Conservation (phyloP, 1,284 basidiomycete species). For the Ustilago xerochloae region DNA sequence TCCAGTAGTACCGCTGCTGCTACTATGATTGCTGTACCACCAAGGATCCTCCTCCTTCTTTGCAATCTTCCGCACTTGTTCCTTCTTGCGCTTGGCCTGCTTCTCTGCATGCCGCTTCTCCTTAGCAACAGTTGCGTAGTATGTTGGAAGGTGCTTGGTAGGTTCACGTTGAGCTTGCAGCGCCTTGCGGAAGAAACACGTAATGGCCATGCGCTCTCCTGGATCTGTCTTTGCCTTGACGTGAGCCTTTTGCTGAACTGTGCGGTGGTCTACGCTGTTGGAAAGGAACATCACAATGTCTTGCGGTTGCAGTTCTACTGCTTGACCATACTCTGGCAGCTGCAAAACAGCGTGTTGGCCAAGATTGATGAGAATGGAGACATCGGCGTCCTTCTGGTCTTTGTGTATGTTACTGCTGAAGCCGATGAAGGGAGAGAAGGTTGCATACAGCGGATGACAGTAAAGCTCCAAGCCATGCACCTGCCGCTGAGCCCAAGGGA, state of each 20-base stretch:
- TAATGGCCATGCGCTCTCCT: no score
- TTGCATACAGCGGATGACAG: constrained; percentile 2
- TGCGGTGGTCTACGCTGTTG: background rate
- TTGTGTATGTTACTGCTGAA: background rate
- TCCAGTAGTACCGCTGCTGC: no score
- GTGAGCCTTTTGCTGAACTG: background rate
- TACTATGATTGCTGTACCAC: no score
- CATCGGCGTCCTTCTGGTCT: background rate
- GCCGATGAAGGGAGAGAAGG: background rate
- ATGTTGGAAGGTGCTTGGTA: no score
- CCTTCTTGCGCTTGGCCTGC: no score
- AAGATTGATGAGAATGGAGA: background rate
- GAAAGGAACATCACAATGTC: constrained; percentile 2
- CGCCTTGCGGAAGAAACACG: no score
- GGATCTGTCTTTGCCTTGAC: no score
- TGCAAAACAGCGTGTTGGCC: background rate
- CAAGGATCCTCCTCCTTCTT: no score
- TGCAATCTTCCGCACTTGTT: no score
- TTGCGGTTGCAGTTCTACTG: background rate
- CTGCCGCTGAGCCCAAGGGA: background rate
- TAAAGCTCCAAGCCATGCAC: background rate
- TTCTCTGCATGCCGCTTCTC: no score
- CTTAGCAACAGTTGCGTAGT: no score
- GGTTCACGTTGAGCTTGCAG: no score
- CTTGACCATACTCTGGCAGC: background rate